Evolutionary conservation across 495 filamentous ascomycete species (phyloP).

Genomic region (Chaetomium tenue): DNA sequence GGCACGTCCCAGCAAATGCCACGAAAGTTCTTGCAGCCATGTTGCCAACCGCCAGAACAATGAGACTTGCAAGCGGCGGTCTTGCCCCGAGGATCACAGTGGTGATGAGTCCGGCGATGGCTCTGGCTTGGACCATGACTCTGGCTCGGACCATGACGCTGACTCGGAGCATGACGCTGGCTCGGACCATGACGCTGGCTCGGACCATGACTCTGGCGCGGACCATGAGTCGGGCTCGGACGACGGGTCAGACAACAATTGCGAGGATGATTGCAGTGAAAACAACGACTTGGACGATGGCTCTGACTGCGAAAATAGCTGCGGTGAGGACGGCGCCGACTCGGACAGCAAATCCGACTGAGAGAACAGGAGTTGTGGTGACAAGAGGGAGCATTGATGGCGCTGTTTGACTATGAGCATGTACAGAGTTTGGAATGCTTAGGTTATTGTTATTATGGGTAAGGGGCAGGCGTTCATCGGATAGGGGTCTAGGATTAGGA

Average conservation of each 20-base stretch:
- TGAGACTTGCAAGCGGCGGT: background rate
- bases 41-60: background rate
- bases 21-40: background rate
- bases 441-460: background rate
- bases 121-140: background rate
- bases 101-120: background rate
- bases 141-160: background rate
- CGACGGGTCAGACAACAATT: slow-evolving; percentile 1
- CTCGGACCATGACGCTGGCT: background rate
- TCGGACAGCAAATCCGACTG: no score
- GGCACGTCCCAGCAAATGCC: background rate
- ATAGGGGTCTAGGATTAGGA: slow-evolving; percentile 6
- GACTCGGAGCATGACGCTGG: background rate
- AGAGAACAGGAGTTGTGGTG: background rate
- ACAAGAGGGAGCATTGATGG: background rate
- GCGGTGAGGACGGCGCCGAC: background rate
- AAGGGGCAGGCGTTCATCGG: background rate
- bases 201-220: background rate
- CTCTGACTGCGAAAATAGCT: background rate
- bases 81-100: background rate
- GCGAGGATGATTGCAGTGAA: background rate
- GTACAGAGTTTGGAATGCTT: slow-evolving; percentile 10
- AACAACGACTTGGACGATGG: background rate
- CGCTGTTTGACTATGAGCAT: slow-evolving; percentile 1
- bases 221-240: background rate